Evolutionary conservation across 177 flowering plant species (phyloP).

Genomic region (Vitis hybrid): DNA sequence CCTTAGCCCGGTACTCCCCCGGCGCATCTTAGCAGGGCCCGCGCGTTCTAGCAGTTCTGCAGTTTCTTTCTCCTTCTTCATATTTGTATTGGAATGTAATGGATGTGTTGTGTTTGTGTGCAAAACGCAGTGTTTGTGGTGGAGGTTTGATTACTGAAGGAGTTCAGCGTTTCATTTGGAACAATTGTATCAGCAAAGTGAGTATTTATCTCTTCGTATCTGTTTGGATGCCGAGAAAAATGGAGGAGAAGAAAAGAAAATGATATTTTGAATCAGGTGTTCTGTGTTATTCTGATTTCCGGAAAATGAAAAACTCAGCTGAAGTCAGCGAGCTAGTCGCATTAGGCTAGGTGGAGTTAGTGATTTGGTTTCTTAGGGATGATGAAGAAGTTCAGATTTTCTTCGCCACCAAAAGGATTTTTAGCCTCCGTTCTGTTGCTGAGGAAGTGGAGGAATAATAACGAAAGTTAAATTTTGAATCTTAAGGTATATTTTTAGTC

Average conservation of each 20-base stretch:
- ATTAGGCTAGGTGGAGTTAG: no score
- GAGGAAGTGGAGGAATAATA: neutral
- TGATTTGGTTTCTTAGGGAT: no score
- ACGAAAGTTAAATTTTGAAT: neutral
- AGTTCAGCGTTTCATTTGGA: conserved; percentile 73
- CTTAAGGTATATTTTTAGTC: neutral
- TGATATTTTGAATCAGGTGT: no score
- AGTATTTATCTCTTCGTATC: neutral
- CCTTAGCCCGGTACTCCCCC: conserved; percentile 52
- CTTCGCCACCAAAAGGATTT: neutral
- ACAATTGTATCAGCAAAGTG: conserved; percentile 42
- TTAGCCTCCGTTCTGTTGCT: neutral
- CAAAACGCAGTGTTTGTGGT: conserved; percentile 50
- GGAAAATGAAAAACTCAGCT: no score
- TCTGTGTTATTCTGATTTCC: no score
- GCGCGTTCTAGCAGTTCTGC: neutral
- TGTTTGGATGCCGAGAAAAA: neutral
- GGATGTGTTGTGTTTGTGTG: neutral
- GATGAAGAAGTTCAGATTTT: neutral
- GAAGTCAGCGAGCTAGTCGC: no score
- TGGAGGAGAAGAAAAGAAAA: no score
- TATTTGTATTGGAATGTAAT: neutral
- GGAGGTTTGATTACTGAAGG: conserved; percentile 61
- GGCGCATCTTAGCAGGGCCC: neutral
- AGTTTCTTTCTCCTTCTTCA: neutral